Conservation (phyloP, 169 alveolate genomes). For the Plasmodium knowlesi region DNA sequence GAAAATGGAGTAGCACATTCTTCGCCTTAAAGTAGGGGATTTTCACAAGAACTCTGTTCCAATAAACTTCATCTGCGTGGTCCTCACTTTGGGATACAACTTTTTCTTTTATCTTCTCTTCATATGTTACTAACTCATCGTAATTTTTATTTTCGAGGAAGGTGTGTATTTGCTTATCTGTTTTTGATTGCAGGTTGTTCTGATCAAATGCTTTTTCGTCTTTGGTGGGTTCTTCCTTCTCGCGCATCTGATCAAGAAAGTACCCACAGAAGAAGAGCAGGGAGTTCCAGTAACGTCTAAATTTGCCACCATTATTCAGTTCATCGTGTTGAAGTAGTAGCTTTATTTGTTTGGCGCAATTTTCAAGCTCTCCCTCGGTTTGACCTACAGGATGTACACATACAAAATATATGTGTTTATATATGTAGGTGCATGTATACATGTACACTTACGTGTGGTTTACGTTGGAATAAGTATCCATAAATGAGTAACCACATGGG, state of each 20-base stretch:
- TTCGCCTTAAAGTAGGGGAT: conserved; percentile 82
- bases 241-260: not conserved
- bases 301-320: conserved; percentile 6
- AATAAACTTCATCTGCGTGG: conserved; percentile 82
- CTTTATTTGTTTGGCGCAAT: conserved; percentile 27
- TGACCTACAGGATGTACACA: not conserved
- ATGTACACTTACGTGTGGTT: not conserved
- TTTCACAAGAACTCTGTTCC: conserved; percentile 85
- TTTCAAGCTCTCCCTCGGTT: conserved; percentile 31
- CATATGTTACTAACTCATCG: conserved; percentile 79
- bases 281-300: conserved; percentile 23
- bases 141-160: conserved; percentile 71
- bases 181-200: conserved; percentile 62
- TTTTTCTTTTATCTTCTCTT: conserved; percentile 81
- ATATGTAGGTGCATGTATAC: not conserved
- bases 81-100: conserved; percentile 72
- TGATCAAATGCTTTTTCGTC: conserved; percentile 35
- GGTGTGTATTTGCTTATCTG: conserved; percentile 76
- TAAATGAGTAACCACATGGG: not conserved
- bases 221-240: not conserved
- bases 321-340: conserved; percentile 15
- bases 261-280: conserved; percentile 24
- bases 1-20: conserved; percentile 31
- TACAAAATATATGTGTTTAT: too few species aligned
- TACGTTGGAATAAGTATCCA: not conserved